phyloP scores from a whole-genome alignment of 2,329 filamentous ascomycete species.

The Aureobasidium vineae region DNA sequence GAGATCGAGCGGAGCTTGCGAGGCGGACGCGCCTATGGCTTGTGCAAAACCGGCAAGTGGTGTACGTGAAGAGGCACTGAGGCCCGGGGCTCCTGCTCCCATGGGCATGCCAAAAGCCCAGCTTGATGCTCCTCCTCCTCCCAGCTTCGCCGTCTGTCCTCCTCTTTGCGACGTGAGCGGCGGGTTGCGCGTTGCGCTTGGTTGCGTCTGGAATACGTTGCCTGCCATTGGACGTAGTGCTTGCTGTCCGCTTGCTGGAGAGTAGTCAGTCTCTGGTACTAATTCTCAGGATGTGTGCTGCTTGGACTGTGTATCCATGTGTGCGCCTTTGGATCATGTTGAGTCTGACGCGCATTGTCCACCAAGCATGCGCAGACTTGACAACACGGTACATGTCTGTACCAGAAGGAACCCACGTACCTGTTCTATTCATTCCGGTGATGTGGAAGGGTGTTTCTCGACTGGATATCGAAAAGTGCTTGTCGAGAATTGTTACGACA shows the following conservation, averaged over 20 bases:
- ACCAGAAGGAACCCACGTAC: conserved; percentile 41
- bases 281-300: neutral
- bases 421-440: conserved; percentile 52
- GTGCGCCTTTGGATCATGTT: neutral
- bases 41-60: conserved; percentile 30
- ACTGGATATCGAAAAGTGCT: neutral
- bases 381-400: neutral
- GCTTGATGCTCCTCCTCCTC: conserved; percentile 22
- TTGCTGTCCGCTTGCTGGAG: conserved; percentile 50
- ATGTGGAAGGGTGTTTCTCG: neutral
- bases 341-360: neutral
- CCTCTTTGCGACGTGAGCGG: conserved; percentile 28
- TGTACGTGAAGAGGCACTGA: conserved; percentile 26
- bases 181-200: conserved; percentile 26
- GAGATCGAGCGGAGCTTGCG: conserved; percentile 29
- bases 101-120: conserved; percentile 30
- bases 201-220: conserved; percentile 48
- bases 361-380: neutral
- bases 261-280: neutral
- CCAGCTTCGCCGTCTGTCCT: conserved; percentile 29
- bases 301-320: neutral
- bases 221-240: conserved; percentile 54
- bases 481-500: neutral
- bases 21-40: conserved; percentile 27
- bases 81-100: conserved; percentile 25